Evolutionary conservation across 176 grass and related monocot species (phyloP).

Genomic region (Musa acuminata): DNA sequence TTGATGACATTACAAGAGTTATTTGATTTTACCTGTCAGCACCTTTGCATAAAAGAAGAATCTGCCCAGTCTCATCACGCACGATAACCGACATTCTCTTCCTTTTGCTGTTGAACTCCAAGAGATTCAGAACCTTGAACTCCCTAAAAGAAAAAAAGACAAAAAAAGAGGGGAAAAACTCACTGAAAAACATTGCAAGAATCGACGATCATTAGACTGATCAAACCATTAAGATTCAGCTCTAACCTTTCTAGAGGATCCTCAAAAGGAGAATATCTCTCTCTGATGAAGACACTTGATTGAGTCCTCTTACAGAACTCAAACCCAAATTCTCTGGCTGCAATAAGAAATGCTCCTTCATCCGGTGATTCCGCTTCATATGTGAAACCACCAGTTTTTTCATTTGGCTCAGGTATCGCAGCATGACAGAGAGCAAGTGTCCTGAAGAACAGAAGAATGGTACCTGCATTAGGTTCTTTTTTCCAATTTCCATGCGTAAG

Average conservation of each 20-base stretch:
- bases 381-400: conserved; percentile 54
- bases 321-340: conserved; percentile 94
- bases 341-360: conserved; percentile 87
- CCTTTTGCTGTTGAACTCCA: conserved; percentile 98
- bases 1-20: conserved; percentile 11
- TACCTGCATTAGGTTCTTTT: conserved; percentile 57
- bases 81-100: conserved; percentile 97
- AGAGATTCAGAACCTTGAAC: conserved; percentile 97
- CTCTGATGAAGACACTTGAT: conserved; percentile 63
- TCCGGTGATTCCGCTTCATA: conserved; percentile 99
- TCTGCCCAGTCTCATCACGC: conserved; percentile 66
- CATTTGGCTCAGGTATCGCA: conserved; percentile 77
- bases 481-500: conserved; percentile 84
- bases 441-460: conserved; percentile 74
- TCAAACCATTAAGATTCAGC: conserved; percentile 12
- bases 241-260: conserved; percentile 59
- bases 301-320: conserved; percentile 94
- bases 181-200: not conserved
- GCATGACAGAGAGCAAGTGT: conserved; percentile 87
- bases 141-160: conserved; percentile 47
- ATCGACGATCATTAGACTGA: not conserved
- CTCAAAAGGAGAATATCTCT: conserved; percentile 59
- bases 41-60: conserved; percentile 93
- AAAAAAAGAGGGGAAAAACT: conserved; percentile 5
- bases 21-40: conserved; percentile 63